phyloP scores from a whole-genome alignment of 352 stramenopile species.

The Globisporangium viniferum region DNA sequence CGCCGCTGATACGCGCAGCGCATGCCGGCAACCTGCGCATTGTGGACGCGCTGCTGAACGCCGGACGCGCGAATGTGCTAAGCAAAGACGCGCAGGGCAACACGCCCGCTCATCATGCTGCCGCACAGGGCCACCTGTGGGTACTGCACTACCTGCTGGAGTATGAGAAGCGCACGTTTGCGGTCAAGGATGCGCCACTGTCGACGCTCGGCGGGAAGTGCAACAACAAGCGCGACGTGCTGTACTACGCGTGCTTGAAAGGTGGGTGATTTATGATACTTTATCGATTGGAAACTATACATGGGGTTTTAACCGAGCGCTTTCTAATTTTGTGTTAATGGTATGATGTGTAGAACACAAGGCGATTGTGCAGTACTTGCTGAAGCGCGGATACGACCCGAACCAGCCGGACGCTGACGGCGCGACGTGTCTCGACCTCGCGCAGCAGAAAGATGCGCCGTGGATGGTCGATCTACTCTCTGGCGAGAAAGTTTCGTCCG shows the following conservation, averaged over 20 bases:
- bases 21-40: slow-evolving; percentile 67
- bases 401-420: slow-evolving; percentile 41
- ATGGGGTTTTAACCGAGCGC: no score
- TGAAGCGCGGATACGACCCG: slow-evolving; percentile 54
- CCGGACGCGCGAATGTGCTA: slow-evolving; percentile 45
- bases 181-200: neutral
- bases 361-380: slow-evolving; percentile 64
- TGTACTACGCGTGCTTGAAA: slow-evolving; percentile 57
- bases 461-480: slow-evolving; percentile 53
- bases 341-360: slow-evolving; percentile 42
- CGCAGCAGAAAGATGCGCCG: slow-evolving; percentile 27
- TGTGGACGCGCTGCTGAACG: slow-evolving; percentile 51
- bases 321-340: no score
- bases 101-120: slow-evolving; percentile 67
- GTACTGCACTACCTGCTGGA: slow-evolving; percentile 72
- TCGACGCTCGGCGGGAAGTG: slow-evolving; percentile 32
- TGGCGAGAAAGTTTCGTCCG: slow-evolving; percentile 30
- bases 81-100: slow-evolving; percentile 59
- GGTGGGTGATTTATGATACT: slow-evolving; percentile 15
- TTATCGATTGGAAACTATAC: neutral
- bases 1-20: slow-evolving; percentile 72
- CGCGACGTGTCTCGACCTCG: slow-evolving; percentile 41
- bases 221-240: slow-evolving; percentile 29
- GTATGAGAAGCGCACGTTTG: slow-evolving; percentile 24
- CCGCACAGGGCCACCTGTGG: slow-evolving; percentile 67